phyloP scores from a whole-genome alignment of 1,284 basidiomycete genomes.

The Fomitopsis schrenkii region DNA sequence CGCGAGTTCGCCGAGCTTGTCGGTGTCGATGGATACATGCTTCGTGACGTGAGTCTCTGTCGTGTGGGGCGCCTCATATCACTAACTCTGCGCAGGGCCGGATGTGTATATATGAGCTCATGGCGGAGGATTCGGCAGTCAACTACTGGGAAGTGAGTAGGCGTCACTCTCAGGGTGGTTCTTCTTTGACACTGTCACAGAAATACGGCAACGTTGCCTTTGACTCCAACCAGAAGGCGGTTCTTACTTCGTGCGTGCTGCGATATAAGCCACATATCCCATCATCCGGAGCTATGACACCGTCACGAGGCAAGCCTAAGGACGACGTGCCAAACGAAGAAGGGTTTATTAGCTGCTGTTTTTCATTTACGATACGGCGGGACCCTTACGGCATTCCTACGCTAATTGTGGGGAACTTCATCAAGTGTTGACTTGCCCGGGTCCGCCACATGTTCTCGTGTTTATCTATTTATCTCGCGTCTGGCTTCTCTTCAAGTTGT shows the following conservation, averaged over 20 bases:
- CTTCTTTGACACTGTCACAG: constrained; percentile 31
- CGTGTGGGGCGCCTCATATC: constrained; percentile 7
- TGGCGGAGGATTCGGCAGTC: constrained; percentile 94
- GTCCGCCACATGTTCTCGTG: not conserved
- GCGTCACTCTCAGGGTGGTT: constrained; percentile 3
- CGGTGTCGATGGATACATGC: constrained; percentile 77
- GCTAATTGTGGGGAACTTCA: constrained; percentile 87
- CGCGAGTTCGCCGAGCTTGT: constrained; percentile 90
- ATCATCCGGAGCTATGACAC: constrained; percentile 25
- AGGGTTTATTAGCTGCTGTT: constrained; percentile 86
- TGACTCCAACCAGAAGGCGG: constrained; percentile 84
- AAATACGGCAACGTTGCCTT: constrained; percentile 96
- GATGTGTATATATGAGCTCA: constrained; percentile 95
- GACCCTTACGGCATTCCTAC: constrained; percentile 93
- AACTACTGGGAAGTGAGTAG: constrained; percentile 90
- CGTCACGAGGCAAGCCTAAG: constrained; percentile 22
- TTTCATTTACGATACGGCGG: constrained; percentile 91
- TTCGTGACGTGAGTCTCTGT: constrained; percentile 61
- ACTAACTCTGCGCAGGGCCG: constrained; percentile 53
- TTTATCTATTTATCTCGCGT: too few species aligned
- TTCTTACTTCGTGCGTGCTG: constrained; percentile 90
- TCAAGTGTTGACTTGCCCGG: constrained; percentile 43
- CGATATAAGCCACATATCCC: constrained; percentile 64
- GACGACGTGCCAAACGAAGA: constrained; percentile 47
- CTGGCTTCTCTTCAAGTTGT: not conserved